Evolutionary conservation across 805 yeast species (phyloP).

Genomic region (Hemisphaericaspora nanyangensis): DNA sequence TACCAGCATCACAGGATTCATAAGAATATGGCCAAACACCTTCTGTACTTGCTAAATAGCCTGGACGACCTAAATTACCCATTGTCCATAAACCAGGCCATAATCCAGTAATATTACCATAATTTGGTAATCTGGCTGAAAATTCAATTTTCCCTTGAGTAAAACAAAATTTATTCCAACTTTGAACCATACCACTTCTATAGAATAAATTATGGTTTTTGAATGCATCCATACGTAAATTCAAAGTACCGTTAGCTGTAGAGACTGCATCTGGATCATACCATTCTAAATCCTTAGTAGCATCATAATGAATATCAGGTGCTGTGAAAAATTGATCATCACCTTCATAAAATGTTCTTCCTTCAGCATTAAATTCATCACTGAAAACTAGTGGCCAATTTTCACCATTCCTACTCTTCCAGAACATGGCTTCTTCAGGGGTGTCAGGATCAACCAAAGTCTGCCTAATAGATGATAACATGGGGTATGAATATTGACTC

Average conservation of each 20-base stretch:
- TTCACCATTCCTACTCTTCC: slow-evolving; percentile 21
- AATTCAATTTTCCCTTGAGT: slow-evolving; percentile 31
- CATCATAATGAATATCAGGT: slow-evolving; percentile 37
- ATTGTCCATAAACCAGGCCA: slow-evolving; percentile 43
- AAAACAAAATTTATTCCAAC: slow-evolving; percentile 39
- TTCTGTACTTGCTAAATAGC: slow-evolving; percentile 33
- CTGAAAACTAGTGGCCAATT: slow-evolving; percentile 34
- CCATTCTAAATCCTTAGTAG: slow-evolving; percentile 43
- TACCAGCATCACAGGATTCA: slow-evolving; percentile 38
- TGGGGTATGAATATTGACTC: slow-evolving; percentile 39
- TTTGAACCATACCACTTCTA: slow-evolving; percentile 39
- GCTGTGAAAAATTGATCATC: slow-evolving; percentile 42
- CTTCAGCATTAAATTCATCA: slow-evolving; percentile 41
- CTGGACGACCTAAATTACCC: slow-evolving; percentile 40
- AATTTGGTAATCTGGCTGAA: slow-evolving; percentile 32
- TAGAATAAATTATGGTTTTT: slow-evolving; percentile 33
- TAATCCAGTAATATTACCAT: slow-evolving; percentile 34
- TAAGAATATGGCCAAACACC: slow-evolving; percentile 42
- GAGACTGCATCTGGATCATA: slow-evolving; percentile 42
- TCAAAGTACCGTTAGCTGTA: slow-evolving; percentile 36
- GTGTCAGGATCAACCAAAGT: slow-evolving; percentile 38
- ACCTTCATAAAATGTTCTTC: slow-evolving; percentile 38
- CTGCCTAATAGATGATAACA: slow-evolving; percentile 32
- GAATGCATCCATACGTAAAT: slow-evolving; percentile 35
- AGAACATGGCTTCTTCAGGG: slow-evolving; percentile 24